A percentile compares a stretch with the other conserved stretches of the same genome.
These are phyloP conservation scores for Cucurbita maxima DNA, from an alignment of 306 rosid species.

Conservation along the genomic window DNA sequence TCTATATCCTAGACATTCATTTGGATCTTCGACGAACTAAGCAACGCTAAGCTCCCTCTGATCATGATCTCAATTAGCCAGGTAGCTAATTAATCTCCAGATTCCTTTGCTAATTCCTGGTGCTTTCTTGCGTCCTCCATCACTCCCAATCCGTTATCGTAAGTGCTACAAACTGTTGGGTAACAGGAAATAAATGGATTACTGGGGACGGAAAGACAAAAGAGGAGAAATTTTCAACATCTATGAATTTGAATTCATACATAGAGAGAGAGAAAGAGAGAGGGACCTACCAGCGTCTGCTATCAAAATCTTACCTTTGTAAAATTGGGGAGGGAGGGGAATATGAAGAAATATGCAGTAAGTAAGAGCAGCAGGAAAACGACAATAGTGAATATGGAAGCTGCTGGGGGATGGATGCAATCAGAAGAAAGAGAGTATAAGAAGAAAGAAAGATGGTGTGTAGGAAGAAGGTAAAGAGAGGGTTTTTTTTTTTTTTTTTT, in stretches of 20 bases:
- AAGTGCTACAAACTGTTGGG: conserved; percentile 4
- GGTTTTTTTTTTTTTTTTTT: background rate
- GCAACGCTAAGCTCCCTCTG: background rate
- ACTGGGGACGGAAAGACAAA: background rate
- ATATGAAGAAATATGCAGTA: conserved; percentile 21
- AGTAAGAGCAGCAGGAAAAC: conserved; percentile 16
- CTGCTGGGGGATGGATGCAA: background rate
- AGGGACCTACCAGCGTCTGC: conserved; percentile 1
- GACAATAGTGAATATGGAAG: background rate
- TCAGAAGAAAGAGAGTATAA: conserved; percentile 6
- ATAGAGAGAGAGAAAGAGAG: background rate
- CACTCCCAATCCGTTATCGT: background rate
- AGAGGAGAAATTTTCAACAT: background rate
- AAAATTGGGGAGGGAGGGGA: conserved; percentile 1
- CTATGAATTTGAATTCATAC: background rate
- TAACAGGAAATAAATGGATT: conserved; percentile 4
- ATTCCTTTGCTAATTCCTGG: background rate
- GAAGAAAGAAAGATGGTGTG: background rate
- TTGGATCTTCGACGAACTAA: background rate
- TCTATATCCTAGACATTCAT: background rate
- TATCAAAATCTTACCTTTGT: conserved; percentile 17
- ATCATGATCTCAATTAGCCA: conserved; percentile 1
- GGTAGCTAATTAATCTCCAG: background rate
- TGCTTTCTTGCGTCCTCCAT: background rate
- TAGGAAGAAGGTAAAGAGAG: background rate